Evolutionary conservation across 257 asterid genomes (phyloP).

Genomic region (Nicotiana sylvestris): DNA sequence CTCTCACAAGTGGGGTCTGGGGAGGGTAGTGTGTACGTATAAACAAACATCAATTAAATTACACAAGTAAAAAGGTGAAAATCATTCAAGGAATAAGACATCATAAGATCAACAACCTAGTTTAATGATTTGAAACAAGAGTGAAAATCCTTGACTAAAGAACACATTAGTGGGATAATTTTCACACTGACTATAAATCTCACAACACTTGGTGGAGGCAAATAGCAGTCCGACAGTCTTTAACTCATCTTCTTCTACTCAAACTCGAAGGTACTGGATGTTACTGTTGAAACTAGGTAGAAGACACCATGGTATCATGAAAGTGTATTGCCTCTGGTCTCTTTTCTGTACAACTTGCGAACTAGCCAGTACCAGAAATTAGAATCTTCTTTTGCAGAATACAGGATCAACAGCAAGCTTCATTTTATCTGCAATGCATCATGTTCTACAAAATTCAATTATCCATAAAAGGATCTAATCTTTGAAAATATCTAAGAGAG

Average conservation of each 20-base stretch:
- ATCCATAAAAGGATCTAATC: not conserved
- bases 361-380: not conserved
- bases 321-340: not conserved
- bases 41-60: not conserved
- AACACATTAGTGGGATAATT: not conserved
- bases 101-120: not conserved
- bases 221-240: not conserved
- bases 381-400: not conserved
- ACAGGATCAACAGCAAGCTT: not conserved
- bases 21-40: not conserved
- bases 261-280: not conserved
- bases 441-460: not conserved
- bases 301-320: not conserved
- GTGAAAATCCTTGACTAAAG: not conserved
- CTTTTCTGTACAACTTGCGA: constrained; percentile 16
- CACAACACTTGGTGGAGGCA: constrained; percentile 8
- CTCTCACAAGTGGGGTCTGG: too few relatives aligned
- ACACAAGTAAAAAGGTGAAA: not conserved
- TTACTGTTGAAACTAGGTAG: not conserved
- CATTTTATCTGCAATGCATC: not conserved
- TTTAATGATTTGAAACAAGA: not conserved
- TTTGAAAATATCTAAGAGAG: not conserved
- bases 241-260: constrained; percentile 3
- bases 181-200: not conserved
- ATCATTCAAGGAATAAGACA: not conserved